Conservation (phyloP, 495 filamentous ascomycete genomes). For the Aeminium ludgeri region DNA sequence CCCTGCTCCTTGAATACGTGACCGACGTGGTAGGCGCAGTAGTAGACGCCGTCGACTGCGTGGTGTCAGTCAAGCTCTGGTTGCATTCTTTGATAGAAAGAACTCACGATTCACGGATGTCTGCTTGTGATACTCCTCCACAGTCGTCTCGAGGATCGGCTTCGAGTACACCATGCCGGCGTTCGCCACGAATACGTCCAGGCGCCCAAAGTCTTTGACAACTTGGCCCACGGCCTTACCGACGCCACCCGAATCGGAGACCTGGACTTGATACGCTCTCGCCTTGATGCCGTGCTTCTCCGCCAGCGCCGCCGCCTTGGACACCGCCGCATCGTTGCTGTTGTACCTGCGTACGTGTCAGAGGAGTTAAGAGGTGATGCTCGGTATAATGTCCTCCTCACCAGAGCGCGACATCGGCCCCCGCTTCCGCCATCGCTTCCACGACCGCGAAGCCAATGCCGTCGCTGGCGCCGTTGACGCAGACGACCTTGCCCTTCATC, state of each 20-base stretch:
- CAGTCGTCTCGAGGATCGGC: conserved; percentile 30
- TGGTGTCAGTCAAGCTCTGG: background rate
- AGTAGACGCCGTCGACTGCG: conserved; percentile 20
- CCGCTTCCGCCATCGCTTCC: conserved; percentile 21
- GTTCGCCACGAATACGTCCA: conserved; percentile 36
- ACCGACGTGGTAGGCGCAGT: conserved; percentile 25
- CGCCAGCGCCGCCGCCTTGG: conserved; percentile 22
- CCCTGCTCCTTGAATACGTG: conserved; percentile 22
- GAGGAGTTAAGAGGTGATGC: too few relatives aligned
- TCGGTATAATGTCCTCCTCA: too few relatives aligned
- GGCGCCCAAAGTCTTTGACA: conserved; percentile 30
- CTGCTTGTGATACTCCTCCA: conserved; percentile 31
- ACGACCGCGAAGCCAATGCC: conserved; percentile 23
- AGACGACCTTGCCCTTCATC: conserved; percentile 27
- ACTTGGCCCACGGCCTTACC: conserved; percentile 22
- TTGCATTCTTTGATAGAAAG: background rate
- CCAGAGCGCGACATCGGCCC: conserved; percentile 20
- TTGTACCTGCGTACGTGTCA: conserved; percentile 11
- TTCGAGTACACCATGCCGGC: conserved; percentile 37
- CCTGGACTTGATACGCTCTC: conserved; percentile 20
- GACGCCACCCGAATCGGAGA: conserved; percentile 26
- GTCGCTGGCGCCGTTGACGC: conserved; percentile 17
- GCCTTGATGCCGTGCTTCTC: conserved; percentile 24
- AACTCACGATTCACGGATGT: conserved; percentile 16
- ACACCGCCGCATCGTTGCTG: conserved; percentile 20